Base-by-base conservation (phyloP, 2,329 filamentous ascomycete species). In the Xylaria hypoxylon region DNA sequence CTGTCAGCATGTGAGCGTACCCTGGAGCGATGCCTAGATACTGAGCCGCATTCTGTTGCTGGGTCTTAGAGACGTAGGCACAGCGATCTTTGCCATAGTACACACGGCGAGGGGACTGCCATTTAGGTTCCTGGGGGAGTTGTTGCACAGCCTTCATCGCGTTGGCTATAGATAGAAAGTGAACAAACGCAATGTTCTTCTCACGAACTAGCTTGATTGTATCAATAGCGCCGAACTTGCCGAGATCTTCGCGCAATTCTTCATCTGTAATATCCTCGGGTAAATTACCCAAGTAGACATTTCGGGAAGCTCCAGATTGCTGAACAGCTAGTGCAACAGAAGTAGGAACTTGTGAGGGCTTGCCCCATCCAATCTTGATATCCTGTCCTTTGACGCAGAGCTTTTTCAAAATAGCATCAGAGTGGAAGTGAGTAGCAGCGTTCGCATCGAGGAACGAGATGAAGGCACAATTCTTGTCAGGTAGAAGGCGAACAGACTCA, bases 391-490 rank as follows among this genome's bases (percentile, higher is more conserved):
- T 94, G 84, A 99, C 97, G 75, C 94, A 94, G 78, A 99, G 89
- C 86, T 98, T 99, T 86, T 99, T 99, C 87, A 99, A 88, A 82
- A 99, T 99, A 73, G 96, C 96, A 85, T 99, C 96, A 22, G 96
- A 99, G 85, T 99, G 96, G 83, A 99, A 99, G 79, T 99, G 96
- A 24, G 95, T 98, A 63, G 96, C 96, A 33, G 96, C 97, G 83
- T 94, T 97, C 75, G 94, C 94, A 77, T 99, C 96, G 71, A 99
- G 86, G 84, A 99, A 99, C 7, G 96, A 99, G 78, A 99, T 98
- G 85, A 99, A 99, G 65, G 96, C 96, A 78, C 96, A 99, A 86
- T 98, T 99, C 92, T 98, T 99, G 82, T 99, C 96, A 26, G 95
- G 93, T 62, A 99, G 86, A 71, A 99, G 87, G 74, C 96, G 92